Evolutionary conservation across 169 alveolate genomes (phyloP).

Genomic region (Amoebophrya sp.): DNA sequence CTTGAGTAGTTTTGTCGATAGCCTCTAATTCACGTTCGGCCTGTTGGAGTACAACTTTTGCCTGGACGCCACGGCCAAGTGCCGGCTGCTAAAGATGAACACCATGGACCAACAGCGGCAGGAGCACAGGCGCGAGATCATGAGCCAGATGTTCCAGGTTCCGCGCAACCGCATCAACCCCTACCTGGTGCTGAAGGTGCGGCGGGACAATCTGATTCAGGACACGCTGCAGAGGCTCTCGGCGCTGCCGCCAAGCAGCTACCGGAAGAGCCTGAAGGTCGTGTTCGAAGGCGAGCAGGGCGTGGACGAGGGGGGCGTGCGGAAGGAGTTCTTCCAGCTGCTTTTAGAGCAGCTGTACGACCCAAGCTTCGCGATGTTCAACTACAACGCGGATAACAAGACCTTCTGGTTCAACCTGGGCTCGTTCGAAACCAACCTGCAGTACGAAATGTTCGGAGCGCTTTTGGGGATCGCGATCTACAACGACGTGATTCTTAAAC

Average conservation of each 20-base stretch:
- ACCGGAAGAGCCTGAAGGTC: neutral
- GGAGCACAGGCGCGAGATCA: neutral
- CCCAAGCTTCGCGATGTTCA: slow-evolving; percentile 67
- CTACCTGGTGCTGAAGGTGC: neutral
- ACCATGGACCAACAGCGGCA: neutral
- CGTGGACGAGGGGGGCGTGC: slow-evolving; percentile 78
- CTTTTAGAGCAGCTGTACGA: slow-evolving; percentile 55
- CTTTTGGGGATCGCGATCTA: slow-evolving; percentile 69
- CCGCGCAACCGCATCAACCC: neutral
- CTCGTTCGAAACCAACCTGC: slow-evolving; percentile 50
- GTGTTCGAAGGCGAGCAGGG: slow-evolving; percentile 68
- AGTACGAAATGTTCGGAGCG: slow-evolving; percentile 64
- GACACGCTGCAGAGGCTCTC: neutral
- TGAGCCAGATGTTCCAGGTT: neutral
- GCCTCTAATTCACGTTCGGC: no score
- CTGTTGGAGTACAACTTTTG: neutral
- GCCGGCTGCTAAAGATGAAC: neutral
- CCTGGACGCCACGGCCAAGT: neutral
- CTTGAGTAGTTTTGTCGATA: no score
- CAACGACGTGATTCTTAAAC: slow-evolving; percentile 51
- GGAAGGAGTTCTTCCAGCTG: slow-evolving; percentile 65
- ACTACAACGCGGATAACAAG: slow-evolving; percentile 43
- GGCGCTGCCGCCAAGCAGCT: neutral
- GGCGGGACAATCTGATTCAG: neutral
- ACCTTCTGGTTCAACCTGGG: slow-evolving; percentile 62